Evolutionary conservation across 805 yeast species (phyloP).

Genomic region (Teunomyces lycoperdinae): DNA sequence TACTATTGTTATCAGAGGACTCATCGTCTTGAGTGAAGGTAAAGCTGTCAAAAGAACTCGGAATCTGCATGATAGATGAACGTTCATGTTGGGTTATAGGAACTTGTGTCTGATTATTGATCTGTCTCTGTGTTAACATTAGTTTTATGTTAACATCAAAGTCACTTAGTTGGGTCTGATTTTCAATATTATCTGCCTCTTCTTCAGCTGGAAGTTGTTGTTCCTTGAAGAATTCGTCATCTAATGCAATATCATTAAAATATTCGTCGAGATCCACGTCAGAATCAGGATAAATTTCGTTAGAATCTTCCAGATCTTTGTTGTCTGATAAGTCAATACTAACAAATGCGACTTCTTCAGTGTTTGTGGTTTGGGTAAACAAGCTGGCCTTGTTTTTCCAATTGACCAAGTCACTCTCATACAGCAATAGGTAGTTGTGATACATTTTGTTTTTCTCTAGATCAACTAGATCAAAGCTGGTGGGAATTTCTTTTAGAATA

Average conservation of each 20-base stretch:
- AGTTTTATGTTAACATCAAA: slow-evolving; percentile 18
- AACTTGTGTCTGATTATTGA: neutral
- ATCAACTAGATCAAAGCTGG: slow-evolving; percentile 20
- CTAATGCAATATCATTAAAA: neutral
- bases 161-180: slow-evolving; percentile 10
- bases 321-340: slow-evolving; percentile 4
- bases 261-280: neutral
- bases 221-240: neutral
- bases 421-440: slow-evolving; percentile 14
- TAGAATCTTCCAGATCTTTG: slow-evolving; percentile 9
- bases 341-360: neutral
- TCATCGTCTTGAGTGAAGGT: slow-evolving; percentile 2
- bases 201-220: neutral
- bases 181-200: slow-evolving; percentile 3
- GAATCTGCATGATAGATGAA: slow-evolving; percentile 9
- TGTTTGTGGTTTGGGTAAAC: slow-evolving; percentile 9
- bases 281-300: neutral
- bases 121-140: slow-evolving; percentile 18
- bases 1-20: neutral
- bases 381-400: slow-evolving; percentile 19
- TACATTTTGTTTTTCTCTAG: slow-evolving; percentile 14
- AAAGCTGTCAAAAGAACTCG: slow-evolving; percentile 13
- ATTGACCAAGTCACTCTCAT: slow-evolving; percentile 17
- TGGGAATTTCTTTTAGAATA: neutral
- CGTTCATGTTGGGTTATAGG: neutral